A percentile compares a stretch with the other conserved stretches of the same genome.
phyloP scores from a whole-genome alignment of 768 basidiomycete genomes.

The Porpolomopsis calyptriformis region DNA sequence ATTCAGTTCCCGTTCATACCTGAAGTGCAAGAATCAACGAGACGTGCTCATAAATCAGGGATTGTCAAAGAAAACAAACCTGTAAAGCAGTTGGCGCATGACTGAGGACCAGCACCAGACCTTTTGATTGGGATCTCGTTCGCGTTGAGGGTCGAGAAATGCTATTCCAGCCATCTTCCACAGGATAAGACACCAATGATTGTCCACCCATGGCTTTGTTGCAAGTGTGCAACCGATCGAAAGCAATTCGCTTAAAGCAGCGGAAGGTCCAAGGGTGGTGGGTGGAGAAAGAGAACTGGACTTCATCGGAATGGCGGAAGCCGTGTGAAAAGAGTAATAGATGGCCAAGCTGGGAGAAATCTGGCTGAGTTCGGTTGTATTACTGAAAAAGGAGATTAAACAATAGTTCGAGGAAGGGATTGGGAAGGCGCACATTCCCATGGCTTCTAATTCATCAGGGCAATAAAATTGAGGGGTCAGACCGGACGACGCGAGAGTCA shows the following conservation, averaged over 20 bases:
- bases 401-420: neutral
- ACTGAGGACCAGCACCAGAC: constrained; percentile 82
- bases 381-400: constrained; percentile 24
- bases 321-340: constrained; percentile 49
- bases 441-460: constrained; percentile 31
- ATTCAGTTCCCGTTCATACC: constrained; percentile 84
- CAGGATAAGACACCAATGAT: constrained; percentile 82
- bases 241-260: constrained; percentile 46
- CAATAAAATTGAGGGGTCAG: constrained; percentile 39
- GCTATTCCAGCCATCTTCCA: constrained; percentile 94
- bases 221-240: constrained; percentile 54
- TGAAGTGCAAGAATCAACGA: constrained; percentile 18
- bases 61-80: constrained; percentile 33
- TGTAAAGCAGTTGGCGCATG: constrained; percentile 72
- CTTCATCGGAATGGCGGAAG: constrained; percentile 20
- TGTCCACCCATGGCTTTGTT: constrained; percentile 76
- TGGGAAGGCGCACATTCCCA: constrained; percentile 39
- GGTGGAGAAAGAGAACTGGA: constrained; percentile 10
- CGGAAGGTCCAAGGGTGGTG: constrained; percentile 35
- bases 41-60: neutral
- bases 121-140: constrained; percentile 31
- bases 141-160: constrained; percentile 54
- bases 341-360: constrained; percentile 45
- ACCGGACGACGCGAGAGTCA: constrained; percentile 38
- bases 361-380: constrained; percentile 38